phyloP scores from a whole-genome alignment of 495 filamentous ascomycete species.

The Talaromyces liani region DNA sequence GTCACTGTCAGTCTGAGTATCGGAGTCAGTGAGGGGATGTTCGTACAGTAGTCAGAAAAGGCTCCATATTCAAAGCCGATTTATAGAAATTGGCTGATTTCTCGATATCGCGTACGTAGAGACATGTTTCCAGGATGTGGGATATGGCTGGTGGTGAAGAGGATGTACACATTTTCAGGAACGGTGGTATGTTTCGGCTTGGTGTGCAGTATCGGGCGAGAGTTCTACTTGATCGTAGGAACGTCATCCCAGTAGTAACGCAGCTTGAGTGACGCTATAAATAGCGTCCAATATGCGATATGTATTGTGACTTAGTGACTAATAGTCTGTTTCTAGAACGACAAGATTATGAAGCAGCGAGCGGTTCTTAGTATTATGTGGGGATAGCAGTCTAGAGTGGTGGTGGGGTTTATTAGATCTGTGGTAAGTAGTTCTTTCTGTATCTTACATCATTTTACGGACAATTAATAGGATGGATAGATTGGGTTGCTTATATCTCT shows the following conservation, averaged over 20 bases:
- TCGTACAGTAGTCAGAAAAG: background rate
- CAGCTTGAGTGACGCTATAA: background rate
- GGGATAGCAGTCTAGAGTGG: too few relatives aligned
- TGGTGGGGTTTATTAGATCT: too few relatives aligned
- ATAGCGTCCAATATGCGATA: too few relatives aligned
- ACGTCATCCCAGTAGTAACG: background rate
- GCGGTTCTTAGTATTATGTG: too few relatives aligned
- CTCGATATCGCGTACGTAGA: constrained; percentile 4
- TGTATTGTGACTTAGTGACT: background rate
- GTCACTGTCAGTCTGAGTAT: background rate
- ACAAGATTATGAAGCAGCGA: background rate
- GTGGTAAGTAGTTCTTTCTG: too few relatives aligned
- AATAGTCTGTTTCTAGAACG: background rate
- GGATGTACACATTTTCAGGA: background rate
- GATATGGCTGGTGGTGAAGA: background rate
- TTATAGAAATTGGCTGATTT: background rate
- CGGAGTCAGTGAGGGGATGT: background rate
- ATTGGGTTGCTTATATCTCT: too few relatives aligned
- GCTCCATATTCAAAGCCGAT: constrained; percentile 2
- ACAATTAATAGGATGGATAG: too few relatives aligned
- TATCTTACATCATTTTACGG: too few relatives aligned
- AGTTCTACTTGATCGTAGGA: background rate
- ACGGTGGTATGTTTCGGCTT: background rate
- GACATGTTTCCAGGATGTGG: constrained; percentile 6
- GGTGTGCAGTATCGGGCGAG: background rate